These are phyloP conservation scores for Cicer judaicum DNA, from an alignment of 306 rosid genomes.

Conservation along the genomic window DNA sequence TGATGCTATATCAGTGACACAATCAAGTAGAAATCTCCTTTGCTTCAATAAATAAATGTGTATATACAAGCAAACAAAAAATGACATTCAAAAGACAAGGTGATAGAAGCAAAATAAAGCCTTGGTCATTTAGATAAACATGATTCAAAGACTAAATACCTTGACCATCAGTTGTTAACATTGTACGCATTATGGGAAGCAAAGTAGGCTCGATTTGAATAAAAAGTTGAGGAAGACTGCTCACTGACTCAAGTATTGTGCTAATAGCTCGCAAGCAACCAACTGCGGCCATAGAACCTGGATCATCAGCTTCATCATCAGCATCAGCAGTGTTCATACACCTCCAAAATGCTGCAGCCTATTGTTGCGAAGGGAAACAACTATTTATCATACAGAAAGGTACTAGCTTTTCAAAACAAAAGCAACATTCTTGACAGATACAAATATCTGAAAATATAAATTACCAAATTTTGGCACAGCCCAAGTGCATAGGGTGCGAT, in stretches of 20 bases:
- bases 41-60: slow-evolving; percentile 24
- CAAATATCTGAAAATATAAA: slow-evolving; percentile 7
- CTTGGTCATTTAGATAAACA: slow-evolving; percentile 24
- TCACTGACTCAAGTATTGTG: slow-evolving; percentile 95
- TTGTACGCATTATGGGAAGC: slow-evolving; percentile 89
- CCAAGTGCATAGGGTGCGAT: slow-evolving; percentile 98
- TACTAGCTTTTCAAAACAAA: slow-evolving; percentile 14
- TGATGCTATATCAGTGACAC: background rate
- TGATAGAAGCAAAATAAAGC: slow-evolving; percentile 5
- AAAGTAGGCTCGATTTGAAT: slow-evolving; percentile 82
- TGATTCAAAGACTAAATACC: slow-evolving; percentile 53
- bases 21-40: slow-evolving; percentile 9
- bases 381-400: slow-evolving; percentile 17
- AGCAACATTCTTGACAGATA: slow-evolving; percentile 13
- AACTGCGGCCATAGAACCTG: slow-evolving; percentile 94
- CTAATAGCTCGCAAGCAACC: slow-evolving; percentile 96
- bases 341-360: slow-evolving; percentile 98
- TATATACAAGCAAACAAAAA: background rate
- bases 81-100: slow-evolving; percentile 12
- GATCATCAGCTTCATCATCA: slow-evolving; percentile 88
- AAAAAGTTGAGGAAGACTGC: slow-evolving; percentile 91
- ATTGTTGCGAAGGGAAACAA: slow-evolving; percentile 10
- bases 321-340: slow-evolving; percentile 92
- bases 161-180: slow-evolving; percentile 96
- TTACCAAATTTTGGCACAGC: slow-evolving; percentile 91